Base-by-base conservation (phyloP, 768 basidiomycete genomes). In the Boletus rubroflammeus region DNA sequence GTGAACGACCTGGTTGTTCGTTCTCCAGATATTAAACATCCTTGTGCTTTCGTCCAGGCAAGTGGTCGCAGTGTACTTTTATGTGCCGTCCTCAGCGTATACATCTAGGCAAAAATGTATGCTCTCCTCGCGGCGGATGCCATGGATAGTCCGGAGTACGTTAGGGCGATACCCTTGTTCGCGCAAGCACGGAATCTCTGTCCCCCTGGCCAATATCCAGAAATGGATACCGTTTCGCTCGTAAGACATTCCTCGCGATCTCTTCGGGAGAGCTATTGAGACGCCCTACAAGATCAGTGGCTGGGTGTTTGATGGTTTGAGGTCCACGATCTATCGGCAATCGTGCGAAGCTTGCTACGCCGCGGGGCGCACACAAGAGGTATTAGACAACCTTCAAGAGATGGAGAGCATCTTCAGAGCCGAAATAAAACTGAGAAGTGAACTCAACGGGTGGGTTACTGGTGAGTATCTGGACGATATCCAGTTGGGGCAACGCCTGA, bases 301-400 rank as follows among this genome's bases (percentile, higher is more conserved):
- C 19, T 64, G 63, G 63, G 32, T 28, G 11, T 62, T 64, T 28
- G 53, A 53, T 34, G 55, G 13, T 11, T 29, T 65, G 28, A 52
- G 43, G 39, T 40, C 57, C 32, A 5, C 40, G 11, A 44, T 64
- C 21, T 31, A 53, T 31, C 55, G 10, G 14, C 39, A 53, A 26
- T 47, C 29, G 32, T 62, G 57, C 29, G 53, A 62, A 13, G 63
- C 57, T 5, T 57, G 21, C 32, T 50, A 26, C 3, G 26, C 39
- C 1, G 50, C 43, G 0, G 23, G 25, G 17, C n/a, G 8, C 6
- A 28, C 19, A 5, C 50, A 51, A 29, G 51, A 53, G 0, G 11
- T 28, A 19, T 36, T 51, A 11, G 48, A 54, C 11, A 32, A 29
- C 1, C 42, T 62, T 44, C 26, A 7, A 32, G 17, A 48, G 29